A percentile compares a stretch with the other conserved stretches of the same genome.
phyloP scores from a whole-genome alignment of 1,284 basidiomycete genomes.

The Pyrrhoderma noxium region DNA sequence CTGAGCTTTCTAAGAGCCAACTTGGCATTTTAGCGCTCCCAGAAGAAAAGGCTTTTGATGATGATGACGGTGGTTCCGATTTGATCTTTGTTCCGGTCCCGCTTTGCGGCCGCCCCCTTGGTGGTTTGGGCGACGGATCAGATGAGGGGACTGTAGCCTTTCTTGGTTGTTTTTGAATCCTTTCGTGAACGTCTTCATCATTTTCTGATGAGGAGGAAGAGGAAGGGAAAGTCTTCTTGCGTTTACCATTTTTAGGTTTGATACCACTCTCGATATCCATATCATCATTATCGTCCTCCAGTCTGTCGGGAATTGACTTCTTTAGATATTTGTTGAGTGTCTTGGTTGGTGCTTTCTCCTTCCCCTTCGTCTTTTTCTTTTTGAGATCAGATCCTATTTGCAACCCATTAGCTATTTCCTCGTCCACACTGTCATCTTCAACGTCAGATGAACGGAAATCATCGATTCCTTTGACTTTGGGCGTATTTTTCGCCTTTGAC shows the following conservation, averaged over 20 bases:
- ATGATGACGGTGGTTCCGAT: background rate
- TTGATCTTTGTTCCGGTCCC: too few species aligned
- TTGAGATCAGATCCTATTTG: conserved; percentile 30
- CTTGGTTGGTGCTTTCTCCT: conserved; percentile 21
- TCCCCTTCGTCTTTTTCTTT: conserved; percentile 10
- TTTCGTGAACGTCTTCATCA: background rate
- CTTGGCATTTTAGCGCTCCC: background rate
- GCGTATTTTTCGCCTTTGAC: conserved; percentile 36
- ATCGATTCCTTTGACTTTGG: conserved; percentile 23
- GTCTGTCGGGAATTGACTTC: conserved; percentile 26
- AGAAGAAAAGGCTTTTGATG: background rate
- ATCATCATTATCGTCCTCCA: conserved; percentile 48
- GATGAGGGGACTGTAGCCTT: too few species aligned
- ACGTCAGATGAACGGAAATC: conserved; percentile 30
- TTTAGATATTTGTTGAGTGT: conserved; percentile 21
- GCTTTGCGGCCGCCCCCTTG: too few species aligned
- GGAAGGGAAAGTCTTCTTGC: background rate
- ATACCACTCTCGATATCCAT: conserved; percentile 40
- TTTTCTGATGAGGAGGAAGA: background rate
- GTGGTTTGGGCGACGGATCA: too few species aligned
- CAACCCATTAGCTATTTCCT: conserved; percentile 48
- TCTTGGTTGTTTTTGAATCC: background rate
- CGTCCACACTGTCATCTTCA: conserved; percentile 54
- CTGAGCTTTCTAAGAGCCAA: conserved; percentile 7
- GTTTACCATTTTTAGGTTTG: background rate